phyloP scores from a whole-genome alignment of 306 rosid species.

The Cucurbita argyrosperma region DNA sequence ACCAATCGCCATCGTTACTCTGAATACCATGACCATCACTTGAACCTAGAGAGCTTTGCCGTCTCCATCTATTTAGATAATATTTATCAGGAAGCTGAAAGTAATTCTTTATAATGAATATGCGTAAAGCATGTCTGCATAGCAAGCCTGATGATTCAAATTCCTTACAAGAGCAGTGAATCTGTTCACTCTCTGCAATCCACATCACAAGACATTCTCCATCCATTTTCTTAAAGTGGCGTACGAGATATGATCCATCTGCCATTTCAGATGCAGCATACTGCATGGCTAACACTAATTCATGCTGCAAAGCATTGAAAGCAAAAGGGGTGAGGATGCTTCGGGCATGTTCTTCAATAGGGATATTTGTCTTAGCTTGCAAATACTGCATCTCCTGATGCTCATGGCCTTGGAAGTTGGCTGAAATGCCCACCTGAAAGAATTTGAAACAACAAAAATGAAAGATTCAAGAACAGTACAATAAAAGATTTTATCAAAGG shows the following conservation, averaged over 20 bases:
- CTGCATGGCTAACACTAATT: conserved; percentile 59
- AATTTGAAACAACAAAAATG: conserved; percentile 12
- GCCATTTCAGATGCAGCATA: conserved; percentile 69
- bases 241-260: conserved; percentile 53
- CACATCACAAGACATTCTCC: conserved; percentile 49
- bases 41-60: conserved; percentile 36
- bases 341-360: conserved; percentile 78
- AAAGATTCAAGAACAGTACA: background rate
- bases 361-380: conserved; percentile 60
- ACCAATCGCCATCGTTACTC: conserved; percentile 45
- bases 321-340: conserved; percentile 73
- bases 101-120: conserved; percentile 54
- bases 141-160: conserved; percentile 82
- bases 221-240: conserved; percentile 70
- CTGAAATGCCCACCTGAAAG: conserved; percentile 58
- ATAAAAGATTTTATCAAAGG: background rate
- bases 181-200: conserved; percentile 35
- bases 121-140: conserved; percentile 71
- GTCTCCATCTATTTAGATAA: conserved; percentile 58
- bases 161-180: conserved; percentile 90
- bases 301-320: conserved; percentile 69
- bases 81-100: conserved; percentile 87
- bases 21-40: conserved; percentile 26
- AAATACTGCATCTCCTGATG: conserved; percentile 42
- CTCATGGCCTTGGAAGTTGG: conserved; percentile 43